A percentile compares a stretch with the other conserved stretches of the same genome.
Evolutionary conservation across 75 land plant genomes (phyloP).

Genomic region (Pseudotsuga menziesii): DNA sequence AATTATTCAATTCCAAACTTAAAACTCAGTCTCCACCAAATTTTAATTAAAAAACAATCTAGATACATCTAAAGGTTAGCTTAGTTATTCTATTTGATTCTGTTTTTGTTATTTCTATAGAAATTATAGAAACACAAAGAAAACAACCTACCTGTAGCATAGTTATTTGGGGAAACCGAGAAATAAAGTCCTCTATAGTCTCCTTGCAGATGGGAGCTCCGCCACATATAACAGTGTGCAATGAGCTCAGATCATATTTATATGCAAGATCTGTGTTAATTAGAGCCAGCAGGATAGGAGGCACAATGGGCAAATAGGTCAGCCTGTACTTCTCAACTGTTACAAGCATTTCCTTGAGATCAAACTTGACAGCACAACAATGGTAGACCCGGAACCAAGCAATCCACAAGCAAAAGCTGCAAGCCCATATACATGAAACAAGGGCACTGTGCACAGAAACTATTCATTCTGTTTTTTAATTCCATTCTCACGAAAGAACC

Average conservation of each 20-base stretch:
- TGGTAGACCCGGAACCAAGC: conserved; percentile 47
- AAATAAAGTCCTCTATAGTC: conserved; percentile 60
- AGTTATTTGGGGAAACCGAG: conserved; percentile 50
- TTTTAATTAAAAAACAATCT: too few species aligned
- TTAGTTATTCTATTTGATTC: too few species aligned
- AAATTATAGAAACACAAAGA: neutral
- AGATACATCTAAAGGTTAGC: too few species aligned
- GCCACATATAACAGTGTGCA: conserved; percentile 53
- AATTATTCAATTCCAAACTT: too few species aligned
- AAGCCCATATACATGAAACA: conserved; percentile 93
- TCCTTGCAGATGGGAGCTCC: conserved; percentile 89
- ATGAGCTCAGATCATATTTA: conserved; percentile 52
- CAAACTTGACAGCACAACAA: conserved; percentile 75
- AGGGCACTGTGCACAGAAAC: conserved; percentile 72
- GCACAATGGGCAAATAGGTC: conserved; percentile 72
- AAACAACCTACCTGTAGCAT: conserved; percentile 17
- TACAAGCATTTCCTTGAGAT: conserved; percentile 56
- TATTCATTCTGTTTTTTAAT: neutral
- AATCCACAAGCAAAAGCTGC: conserved; percentile 43
- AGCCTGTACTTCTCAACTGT: conserved; percentile 44
- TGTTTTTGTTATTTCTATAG: too few species aligned
- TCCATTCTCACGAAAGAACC: neutral
- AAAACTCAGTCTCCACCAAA: too few species aligned
- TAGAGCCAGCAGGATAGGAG: conserved; percentile 77
- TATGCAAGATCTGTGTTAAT: conserved; percentile 32